Evolutionary conservation across 257 asterid genomes (phyloP), one percentile per base, ranked within the genome.

Genomic region (Solanum pimpinellifolium): DNA sequence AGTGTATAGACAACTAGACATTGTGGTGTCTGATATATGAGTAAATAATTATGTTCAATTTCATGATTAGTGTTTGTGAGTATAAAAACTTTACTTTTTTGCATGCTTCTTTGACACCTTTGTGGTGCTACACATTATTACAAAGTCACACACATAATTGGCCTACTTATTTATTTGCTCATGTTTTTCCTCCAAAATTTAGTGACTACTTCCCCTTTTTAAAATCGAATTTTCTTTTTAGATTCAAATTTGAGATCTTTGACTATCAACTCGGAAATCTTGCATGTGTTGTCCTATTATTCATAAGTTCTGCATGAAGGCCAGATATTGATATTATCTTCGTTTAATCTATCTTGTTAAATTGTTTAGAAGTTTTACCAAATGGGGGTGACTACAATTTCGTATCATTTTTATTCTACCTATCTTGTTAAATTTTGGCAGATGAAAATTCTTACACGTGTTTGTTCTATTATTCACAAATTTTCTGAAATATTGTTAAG

Each of bases 91-190:
- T 81, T 16, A 42, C 84, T 75, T 62, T 73, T 84, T 62, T 84
- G 86, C 88, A 62, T 89, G 89, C 88, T 87, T 49, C 77, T 47
- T 76, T 85, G 88, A 73, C 47, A 52, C 72, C 88, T 52, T 25
- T 14, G 75, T 62, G 82, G 87, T 89, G 90, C 29, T 46, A 68
- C 69, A 70, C 75, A 87, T 87, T 42, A 80, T 87, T 85, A 83
- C 47, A 15, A 15, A 15, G 5, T 33, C 37, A n/a, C 23, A 31
- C 7, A 76, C 70, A 62, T n/a, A 21, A 42, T 47, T 49, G 89
- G 81, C 85, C 85, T 88, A 27, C 62, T 11, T 35, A n/a, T 18
- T 33, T 33, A 47, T 80, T 80, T 80, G 0, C 16, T 20, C 68
- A 47, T 47, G 44, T 80, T 47, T 80, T 87, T 52, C 42, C 33